Percentiles rank a stretch among this genome's conserved stretches.
phyloP scores from a whole-genome alignment of 768 basidiomycete genomes.

The Cystofilobasidium bisporidii region DNA sequence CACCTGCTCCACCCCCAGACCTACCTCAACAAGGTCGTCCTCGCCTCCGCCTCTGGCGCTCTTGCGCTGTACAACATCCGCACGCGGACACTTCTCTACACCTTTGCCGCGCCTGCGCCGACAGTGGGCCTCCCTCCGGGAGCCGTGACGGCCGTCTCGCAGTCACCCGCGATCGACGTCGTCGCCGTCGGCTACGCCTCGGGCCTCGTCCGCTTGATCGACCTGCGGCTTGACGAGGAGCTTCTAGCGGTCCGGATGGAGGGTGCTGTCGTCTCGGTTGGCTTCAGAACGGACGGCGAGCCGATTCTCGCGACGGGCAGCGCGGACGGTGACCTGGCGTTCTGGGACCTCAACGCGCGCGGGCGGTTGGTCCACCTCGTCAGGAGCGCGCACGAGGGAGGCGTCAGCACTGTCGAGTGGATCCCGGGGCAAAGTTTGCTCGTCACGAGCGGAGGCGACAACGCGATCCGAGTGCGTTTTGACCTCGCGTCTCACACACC shows the following conservation, averaged over 20 bases:
- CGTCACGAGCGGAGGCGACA: conserved; percentile 83
- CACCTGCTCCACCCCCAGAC: conserved; percentile 84
- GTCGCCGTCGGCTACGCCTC: conserved; percentile 84
- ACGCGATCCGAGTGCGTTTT: conserved; percentile 78
- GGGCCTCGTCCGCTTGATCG: conserved; percentile 79
- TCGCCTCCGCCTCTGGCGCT: conserved; percentile 67
- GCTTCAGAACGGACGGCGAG: conserved; percentile 82
- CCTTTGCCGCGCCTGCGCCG: conserved; percentile 50
- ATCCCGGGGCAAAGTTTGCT: conserved; percentile 84
- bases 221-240: conserved; percentile 79
- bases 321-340: conserved; percentile 72
- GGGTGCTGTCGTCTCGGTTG: conserved; percentile 58
- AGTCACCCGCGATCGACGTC: conserved; percentile 93
- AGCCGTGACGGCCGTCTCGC: conserved; percentile 67
- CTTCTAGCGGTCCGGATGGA: conserved; percentile 86
- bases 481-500: too few relatives aligned
- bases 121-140: conserved; percentile 31
- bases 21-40: conserved; percentile 88
- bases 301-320: conserved; percentile 81
- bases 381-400: conserved; percentile 78
- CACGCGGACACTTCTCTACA: conserved; percentile 73
- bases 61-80: conserved; percentile 92
- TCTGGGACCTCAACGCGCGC: conserved; percentile 83
- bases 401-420: conserved; percentile 77
- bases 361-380: conserved; percentile 76